Percentiles rank a stretch among this genome's conserved stretches.
Conservation (phyloP, 2,329 filamentous ascomycete genomes). For the Pleochaeta shiraiana region DNA sequence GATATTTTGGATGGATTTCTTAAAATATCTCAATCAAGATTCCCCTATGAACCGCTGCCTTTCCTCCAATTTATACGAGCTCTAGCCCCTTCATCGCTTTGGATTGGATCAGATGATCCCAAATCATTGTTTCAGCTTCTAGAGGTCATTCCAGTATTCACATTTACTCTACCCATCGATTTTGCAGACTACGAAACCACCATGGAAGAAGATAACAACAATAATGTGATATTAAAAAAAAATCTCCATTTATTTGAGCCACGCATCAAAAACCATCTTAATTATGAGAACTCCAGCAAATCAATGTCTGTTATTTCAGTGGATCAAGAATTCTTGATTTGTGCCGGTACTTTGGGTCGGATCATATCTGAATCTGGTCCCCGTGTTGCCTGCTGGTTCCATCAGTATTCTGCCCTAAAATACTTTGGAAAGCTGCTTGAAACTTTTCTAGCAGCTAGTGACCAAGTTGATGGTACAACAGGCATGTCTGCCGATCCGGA, state of each 20-base stretch:
- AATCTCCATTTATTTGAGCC: conserved; percentile 40
- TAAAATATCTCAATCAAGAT: conserved; percentile 48
- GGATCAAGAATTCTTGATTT: conserved; percentile 34
- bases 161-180: conserved; percentile 46
- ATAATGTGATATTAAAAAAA: conserved; percentile 46
- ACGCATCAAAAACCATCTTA: conserved; percentile 13
- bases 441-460: conserved; percentile 36
- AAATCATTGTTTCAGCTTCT: conserved; percentile 39
- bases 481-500: conserved; percentile 29
- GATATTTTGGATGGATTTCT: conserved; percentile 21
- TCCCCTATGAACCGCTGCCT: conserved; percentile 66
- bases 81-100: conserved; percentile 29
- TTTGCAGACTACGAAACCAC: conserved; percentile 60
- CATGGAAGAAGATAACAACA: conserved; percentile 69
- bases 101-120: conserved; percentile 18
- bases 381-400: conserved; percentile 50
- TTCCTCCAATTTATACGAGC: conserved; percentile 52
- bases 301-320: conserved; percentile 13
- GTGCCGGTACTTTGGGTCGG: conserved; percentile 40
- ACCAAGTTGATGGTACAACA: conserved; percentile 23
- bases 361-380: conserved; percentile 62
- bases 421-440: conserved; percentile 60
- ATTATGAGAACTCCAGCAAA: conserved; percentile 6
- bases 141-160: conserved; percentile 30
- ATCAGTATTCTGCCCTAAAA: conserved; percentile 57